These are phyloP conservation scores for Stygiomarasmius scandens DNA, from an alignment of 1,284 basidiomycete genomes.

Conservation along the genomic window DNA sequence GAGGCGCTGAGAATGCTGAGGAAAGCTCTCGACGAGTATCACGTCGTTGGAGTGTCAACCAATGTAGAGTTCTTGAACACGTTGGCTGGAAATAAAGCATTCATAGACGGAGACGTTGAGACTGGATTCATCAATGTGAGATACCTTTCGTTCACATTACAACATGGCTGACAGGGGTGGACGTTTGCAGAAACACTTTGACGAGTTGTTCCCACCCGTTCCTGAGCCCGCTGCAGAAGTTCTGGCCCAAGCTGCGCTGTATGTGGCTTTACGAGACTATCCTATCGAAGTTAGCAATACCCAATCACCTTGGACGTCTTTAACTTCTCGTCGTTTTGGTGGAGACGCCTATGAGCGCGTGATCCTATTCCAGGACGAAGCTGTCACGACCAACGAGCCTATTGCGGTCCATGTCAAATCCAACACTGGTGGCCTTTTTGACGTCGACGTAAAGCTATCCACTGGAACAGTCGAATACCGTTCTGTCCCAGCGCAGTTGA, in stretches of 20 bases:
- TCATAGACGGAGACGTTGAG: constrained; percentile 84
- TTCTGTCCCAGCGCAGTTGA: constrained; percentile 57
- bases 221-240: constrained; percentile 60
- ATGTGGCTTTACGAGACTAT: constrained; percentile 69
- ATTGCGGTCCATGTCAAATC: constrained; percentile 52
- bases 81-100: constrained; percentile 77
- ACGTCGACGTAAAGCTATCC: constrained; percentile 51
- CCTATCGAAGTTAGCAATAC: constrained; percentile 25
- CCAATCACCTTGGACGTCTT: constrained; percentile 66
- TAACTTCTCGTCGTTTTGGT: constrained; percentile 75
- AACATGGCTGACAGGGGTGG: too few relatives aligned
- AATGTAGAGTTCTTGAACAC: constrained; percentile 88
- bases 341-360: constrained; percentile 69
- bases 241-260: constrained; percentile 81
- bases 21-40: constrained; percentile 84
- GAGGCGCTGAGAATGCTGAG: constrained; percentile 83
- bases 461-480: constrained; percentile 43
- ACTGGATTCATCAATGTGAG: constrained; percentile 93
- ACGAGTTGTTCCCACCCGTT: constrained; percentile 73
- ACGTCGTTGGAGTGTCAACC: constrained; percentile 88
- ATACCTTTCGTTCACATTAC: too few relatives aligned
- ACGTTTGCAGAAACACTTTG: constrained; percentile 81
- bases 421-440: constrained; percentile 46
- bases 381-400: constrained; percentile 34
- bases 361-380: constrained; percentile 61